Evolutionary conservation across 2,329 filamentous ascomycete species (phyloP), one percentile per base, ranked within the genome.

Genomic region (Tolypocladium tundrense): DNA sequence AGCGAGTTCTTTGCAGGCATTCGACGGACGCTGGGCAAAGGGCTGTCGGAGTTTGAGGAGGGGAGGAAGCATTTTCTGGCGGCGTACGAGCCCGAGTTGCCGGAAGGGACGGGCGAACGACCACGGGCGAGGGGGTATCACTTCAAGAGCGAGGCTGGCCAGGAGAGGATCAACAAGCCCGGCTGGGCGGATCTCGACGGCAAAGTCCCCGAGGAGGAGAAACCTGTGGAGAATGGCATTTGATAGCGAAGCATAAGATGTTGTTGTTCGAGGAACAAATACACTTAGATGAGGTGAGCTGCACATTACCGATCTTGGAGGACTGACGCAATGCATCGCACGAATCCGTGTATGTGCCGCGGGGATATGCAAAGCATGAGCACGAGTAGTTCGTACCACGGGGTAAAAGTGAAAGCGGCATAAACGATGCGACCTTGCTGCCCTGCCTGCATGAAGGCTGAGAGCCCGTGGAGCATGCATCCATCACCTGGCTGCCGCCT

Each of bases 41-140:
- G 87, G 27, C 66, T 74, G 0, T 72, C 75, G 1, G 75, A 70
- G 0, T 97, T 97, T 66, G 81, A 84, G 56, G 75, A 75, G 4
- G 73, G 70, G 35, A 71, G 67, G 37, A 64, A 67, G 6, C 64
- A 60, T 10, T 87, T 87, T 60, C 61, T 61, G 5, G 66, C 66
- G 9, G 68, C 69, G 4, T 97, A 97, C 68, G 88, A 88, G 63
- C 69, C 82, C 0, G 79, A 86, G 14, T 69, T 97, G 37, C 93
- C 93, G 0, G 77, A 80, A 50, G 87, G 87, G 42, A 90, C 85
- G 0, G 93, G 91, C 0, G 78, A 87, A 65, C 85, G 92, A 11
- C 94, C 94, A 11, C 81, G 90, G 70, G 79, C 88, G 41, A 80
- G 91, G 66, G 91, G 91, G 1, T 95, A 96, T 66, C 88, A 95